A percentile compares a stretch with the other conserved stretches of the same genome.
These are phyloP conservation scores for Neurospora sp. DNA, from an alignment of 495 filamentous ascomycete genomes.

Conservation along the genomic window DNA sequence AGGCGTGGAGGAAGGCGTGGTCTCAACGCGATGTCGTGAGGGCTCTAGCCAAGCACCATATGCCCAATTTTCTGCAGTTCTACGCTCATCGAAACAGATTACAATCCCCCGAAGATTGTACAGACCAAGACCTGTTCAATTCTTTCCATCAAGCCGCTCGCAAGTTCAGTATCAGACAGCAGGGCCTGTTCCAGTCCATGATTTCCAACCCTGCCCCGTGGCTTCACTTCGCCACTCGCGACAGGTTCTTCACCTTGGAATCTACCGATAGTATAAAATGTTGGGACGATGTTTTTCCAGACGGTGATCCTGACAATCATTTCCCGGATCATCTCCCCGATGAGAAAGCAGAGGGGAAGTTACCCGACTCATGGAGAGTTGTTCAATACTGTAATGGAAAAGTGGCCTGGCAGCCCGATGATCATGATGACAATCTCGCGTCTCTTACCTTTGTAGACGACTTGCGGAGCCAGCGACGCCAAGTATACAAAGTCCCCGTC, in stretches of 20 bases:
- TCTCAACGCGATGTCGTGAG: constrained; percentile 11
- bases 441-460: constrained; percentile 17
- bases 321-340: neutral
- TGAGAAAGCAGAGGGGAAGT: too few species aligned
- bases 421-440: neutral
- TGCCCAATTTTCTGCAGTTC: constrained; percentile 13
- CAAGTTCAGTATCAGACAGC: constrained; percentile 1
- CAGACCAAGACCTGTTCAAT: neutral
- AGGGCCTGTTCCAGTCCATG: constrained; percentile 4
- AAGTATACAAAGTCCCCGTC: constrained; percentile 12
- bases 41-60: constrained; percentile 7
- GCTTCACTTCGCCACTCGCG: constrained; percentile 1
- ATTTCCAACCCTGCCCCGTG: neutral
- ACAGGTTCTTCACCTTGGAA: neutral
- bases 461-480: constrained; percentile 17
- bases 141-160: neutral
- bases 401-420: constrained; percentile 17
- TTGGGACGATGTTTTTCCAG: neutral
- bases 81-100: neutral
- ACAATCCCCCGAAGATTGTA: neutral
- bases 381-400: constrained; percentile 18
- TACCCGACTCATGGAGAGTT: neutral
- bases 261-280: neutral
- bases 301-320: neutral
- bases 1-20: constrained; percentile 21